Evolutionary conservation across 2,329 filamentous ascomycete genomes (phyloP), one percentile per base, ranked within the genome.

Genomic region (Teratosphaeria epicoccoides): DNA sequence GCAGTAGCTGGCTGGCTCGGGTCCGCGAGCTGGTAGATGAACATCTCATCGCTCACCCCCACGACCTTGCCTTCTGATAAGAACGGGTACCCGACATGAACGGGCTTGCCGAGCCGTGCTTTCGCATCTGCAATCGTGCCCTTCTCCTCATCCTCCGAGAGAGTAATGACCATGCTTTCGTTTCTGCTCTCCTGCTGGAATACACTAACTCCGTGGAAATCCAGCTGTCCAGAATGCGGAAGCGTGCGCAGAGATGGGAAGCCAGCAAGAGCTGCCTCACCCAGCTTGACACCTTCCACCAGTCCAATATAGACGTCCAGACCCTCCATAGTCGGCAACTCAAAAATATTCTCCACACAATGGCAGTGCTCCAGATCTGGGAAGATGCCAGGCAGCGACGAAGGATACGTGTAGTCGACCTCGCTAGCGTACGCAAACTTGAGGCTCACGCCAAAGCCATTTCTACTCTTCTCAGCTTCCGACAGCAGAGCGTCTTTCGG

Each of bases 141-240:
- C 29, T 85, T 82, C 52, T 73, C 71, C 57, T 90, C 88, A 0
- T 87, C 81, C 33, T 88, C 84, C 26, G 83, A 77, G 47, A 98
- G 75, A 1, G 88, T 95, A 52, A 97, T 79, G 23, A 97, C 81
- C 82, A 97, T 90, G 69, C 91, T 98, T 69, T 96, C 90, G 64
- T 97, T 97, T 47, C 88, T 84, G 66, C 90, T 96, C 60, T 97
- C 93, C 61, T 91, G 83, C 66, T 95, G 89, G 73, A 98, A 98
- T 28, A 98, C 88, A 57, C 84, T 93, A 55, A 98, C 87, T 2
- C 89, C 89, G 59, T 95, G 87, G 68, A 89, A 95, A 7, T 84
- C 87, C 46, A 97, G 75, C 52, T 82, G 79, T 2, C 88, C 93
- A 54, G 82, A 83, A 67, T 93, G 90, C 0, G 88, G 86, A 40